Evolutionary conservation across 129 eudicot genomes (phyloP), one percentile per base, ranked within the genome.

Genomic region (Pulicaria dysenterica): DNA sequence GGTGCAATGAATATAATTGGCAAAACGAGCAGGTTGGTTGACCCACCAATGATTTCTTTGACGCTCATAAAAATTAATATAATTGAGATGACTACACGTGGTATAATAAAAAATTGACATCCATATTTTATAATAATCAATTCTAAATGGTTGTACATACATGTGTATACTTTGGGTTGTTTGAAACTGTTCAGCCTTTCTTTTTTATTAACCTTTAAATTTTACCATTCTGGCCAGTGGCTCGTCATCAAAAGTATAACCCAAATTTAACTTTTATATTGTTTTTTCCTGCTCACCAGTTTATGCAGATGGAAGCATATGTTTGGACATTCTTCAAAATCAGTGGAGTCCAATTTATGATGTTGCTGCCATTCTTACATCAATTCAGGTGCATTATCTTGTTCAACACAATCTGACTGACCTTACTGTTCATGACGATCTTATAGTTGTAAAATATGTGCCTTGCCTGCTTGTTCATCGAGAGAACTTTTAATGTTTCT

Each of bases 301-400:
- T 84, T 84, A 84, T 84, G 89, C 89, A n/a, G 89, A 84, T 70
- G 89, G 89, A 74, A 87, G 93, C 73, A 87, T 87, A 76, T 87
- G 93, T 58, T 73, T 87, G 85, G 93, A 87, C 65, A 87, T 87
- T 57, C 87, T 87, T 3, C 93, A 87, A 77, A 87, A 87, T 74
- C 93, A 87, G 63, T 87, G 93, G 95, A 88, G 95, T 58, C 95
- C 90, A 7, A 88, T 88, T 51, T 88, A 88, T 77, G 95, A 88
- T 80, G 90, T 85, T 39, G 95, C 95, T 58, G 95, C 95, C 48
- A 85, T 88, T 39, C 87, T 88, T 58, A 88, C 95, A 64, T 88
- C 95, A 13, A 80, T 88, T 58, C 95, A 88, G 95, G 95, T 88
- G 70, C 36, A 43, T 1, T 69, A 38, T 40, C 17, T 14, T 14